phyloP scores from a whole-genome alignment of 495 filamentous ascomycete species.

The Parathielavia appendiculata region DNA sequence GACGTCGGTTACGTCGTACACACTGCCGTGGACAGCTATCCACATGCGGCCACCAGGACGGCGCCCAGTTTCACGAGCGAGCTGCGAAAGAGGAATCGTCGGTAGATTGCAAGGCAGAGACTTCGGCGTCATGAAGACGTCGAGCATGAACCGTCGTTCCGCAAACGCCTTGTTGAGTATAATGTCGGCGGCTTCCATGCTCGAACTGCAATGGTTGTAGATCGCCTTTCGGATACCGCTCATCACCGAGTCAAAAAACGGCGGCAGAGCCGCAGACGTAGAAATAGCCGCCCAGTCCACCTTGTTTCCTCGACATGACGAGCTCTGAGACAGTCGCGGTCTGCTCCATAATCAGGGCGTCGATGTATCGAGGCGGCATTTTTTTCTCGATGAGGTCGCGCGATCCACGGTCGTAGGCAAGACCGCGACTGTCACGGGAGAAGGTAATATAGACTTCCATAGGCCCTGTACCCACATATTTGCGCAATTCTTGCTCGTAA shows the following conservation, averaged over 20 bases:
- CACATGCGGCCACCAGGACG: constrained; percentile 45
- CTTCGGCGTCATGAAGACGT: constrained; percentile 52
- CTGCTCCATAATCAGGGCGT: constrained; percentile 46
- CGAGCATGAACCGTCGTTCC: constrained; percentile 50
- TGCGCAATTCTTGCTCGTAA: constrained; percentile 47
- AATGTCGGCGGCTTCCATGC: constrained; percentile 42
- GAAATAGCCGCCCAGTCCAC: constrained; percentile 47
- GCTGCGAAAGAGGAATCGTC: constrained; percentile 44
- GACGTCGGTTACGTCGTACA: constrained; percentile 50
- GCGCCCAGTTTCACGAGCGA: constrained; percentile 46
- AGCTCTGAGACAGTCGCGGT: constrained; percentile 45
- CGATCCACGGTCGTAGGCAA: constrained; percentile 39
- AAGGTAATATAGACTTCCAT: constrained; percentile 49
- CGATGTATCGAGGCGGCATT: constrained; percentile 49
- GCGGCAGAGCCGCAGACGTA: constrained; percentile 51
- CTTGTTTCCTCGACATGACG: constrained; percentile 50
- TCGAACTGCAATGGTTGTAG: constrained; percentile 45
- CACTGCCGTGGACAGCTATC: constrained; percentile 48
- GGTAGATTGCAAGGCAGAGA: constrained; percentile 45
- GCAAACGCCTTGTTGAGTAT: constrained; percentile 49
- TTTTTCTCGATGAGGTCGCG: constrained; percentile 42
- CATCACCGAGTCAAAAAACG: constrained; percentile 50
- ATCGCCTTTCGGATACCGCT: constrained; percentile 47
- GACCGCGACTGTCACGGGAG: constrained; percentile 43
- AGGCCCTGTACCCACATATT: constrained; percentile 43